Evolutionary conservation across 345 rosid genomes (phyloP).

Genomic region (Brassica juncea): DNA sequence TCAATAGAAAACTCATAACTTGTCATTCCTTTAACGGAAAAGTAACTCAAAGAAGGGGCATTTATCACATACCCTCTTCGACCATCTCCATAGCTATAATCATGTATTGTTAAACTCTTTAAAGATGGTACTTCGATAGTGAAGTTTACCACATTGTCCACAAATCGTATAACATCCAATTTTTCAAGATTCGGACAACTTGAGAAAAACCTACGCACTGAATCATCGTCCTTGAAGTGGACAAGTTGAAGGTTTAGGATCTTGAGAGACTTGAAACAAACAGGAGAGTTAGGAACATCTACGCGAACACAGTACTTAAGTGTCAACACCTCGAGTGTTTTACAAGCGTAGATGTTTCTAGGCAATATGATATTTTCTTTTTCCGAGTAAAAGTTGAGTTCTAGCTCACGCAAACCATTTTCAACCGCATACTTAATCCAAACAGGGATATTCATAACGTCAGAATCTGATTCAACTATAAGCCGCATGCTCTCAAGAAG

Average conservation of each 20-base stretch:
- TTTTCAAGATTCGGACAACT: slow-evolving; percentile 8
- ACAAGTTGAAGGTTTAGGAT: slow-evolving; percentile 18
- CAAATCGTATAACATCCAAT: background rate
- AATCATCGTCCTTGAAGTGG: background rate
- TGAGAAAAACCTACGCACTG: slow-evolving; percentile 18
- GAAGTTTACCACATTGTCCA: slow-evolving; percentile 11
- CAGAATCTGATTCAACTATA: background rate
- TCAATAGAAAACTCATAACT: slow-evolving; percentile 22
- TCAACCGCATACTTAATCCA: slow-evolving; percentile 13
- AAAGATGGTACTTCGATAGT: slow-evolving; percentile 9
- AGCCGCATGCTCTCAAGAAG: slow-evolving; percentile 9
- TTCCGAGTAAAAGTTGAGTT: slow-evolving; percentile 6
- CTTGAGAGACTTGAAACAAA: slow-evolving; percentile 21
- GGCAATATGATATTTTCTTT: background rate
- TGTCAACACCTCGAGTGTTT: slow-evolving; percentile 11
- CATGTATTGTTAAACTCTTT: slow-evolving; percentile 19
- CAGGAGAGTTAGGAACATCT: background rate
- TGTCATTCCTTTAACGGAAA: slow-evolving; percentile 9
- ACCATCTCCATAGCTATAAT: slow-evolving; percentile 17
- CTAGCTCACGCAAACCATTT: slow-evolving; percentile 18
- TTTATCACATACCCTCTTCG: slow-evolving; percentile 21
- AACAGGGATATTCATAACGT: background rate
- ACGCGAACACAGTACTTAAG: slow-evolving; percentile 1
- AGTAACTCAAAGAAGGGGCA: slow-evolving; percentile 12
- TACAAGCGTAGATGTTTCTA: slow-evolving; percentile 8